Percentiles rank a stretch among this genome's conserved stretches.
Conservation (phyloP, 1,284 basidiomycete species). For the Blastosporella zonata region DNA sequence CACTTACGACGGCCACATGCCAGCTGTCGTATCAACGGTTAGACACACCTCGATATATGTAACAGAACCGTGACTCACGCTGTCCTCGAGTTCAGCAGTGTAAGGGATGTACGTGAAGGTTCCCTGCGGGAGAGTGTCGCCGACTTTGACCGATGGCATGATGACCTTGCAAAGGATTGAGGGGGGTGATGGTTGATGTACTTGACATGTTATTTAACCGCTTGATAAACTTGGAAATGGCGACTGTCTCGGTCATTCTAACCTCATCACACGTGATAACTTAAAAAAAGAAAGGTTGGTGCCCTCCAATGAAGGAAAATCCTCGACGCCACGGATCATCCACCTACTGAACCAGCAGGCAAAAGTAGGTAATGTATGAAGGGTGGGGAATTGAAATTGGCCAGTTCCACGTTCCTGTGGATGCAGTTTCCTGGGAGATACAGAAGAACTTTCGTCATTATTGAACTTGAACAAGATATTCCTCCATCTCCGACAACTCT, state of each 20-base stretch:
- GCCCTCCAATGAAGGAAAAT: too few relatives aligned
- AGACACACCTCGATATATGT: neutral
- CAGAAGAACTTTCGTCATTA: too few relatives aligned
- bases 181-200: neutral
- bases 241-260: neutral
- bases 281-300: neutral
- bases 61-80: constrained; percentile 33
- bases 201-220: neutral
- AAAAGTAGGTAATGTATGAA: too few relatives aligned
- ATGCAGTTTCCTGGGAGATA: neutral
- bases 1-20: constrained; percentile 63
- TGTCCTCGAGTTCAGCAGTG: constrained; percentile 61
- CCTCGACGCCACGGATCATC: too few relatives aligned
- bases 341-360: too few relatives aligned
- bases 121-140: constrained; percentile 62
- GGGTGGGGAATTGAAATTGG: too few relatives aligned
- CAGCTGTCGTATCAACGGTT: constrained; percentile 30
- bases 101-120: constrained; percentile 67
- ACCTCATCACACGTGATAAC: neutral
- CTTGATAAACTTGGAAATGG: neutral
- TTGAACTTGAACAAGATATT: too few relatives aligned
- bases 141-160: constrained; percentile 45
- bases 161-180: neutral
- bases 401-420: too few relatives aligned
- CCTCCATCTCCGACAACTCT: too few relatives aligned